Base-by-base conservation (phyloP, 192 early-diverging fungal genomes). In the Piromyces finnis region DNA sequence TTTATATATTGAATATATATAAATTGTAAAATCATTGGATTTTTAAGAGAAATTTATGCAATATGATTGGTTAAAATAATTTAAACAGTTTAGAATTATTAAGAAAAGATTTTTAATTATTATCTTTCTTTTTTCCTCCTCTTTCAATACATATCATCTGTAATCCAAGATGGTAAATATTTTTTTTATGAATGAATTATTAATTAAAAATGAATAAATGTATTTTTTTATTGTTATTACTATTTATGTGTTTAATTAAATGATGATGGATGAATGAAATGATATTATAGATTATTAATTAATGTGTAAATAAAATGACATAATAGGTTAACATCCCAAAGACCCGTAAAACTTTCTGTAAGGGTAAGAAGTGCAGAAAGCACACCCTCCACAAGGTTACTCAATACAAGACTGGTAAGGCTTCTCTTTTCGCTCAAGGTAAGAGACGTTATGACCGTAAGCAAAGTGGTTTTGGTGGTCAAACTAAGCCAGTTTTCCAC, bases 401-500 rank as follows among this genome's bases (percentile, higher is more conserved):
- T 84, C 97, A 99, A 90, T 98, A 99, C 96, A 99, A 98, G 95
- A 95, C 94, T 81, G 97, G 97, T 83, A 98, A 99, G 93, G 96
- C 93, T 84, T 99, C 97, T 82, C 91, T 97, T 84, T 99, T 96
- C 86, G 96, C 95, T 84, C 97, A 99, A 92, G 97, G 97, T 98
- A 93, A 94, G 89, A 91, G 93, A 87, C 93, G 93, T 93, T 94
- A 97, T 91, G 95, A 96, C 89, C 92, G 96, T 85, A 99, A 99
- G 92, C 97, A 98, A 89, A 92, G 92, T 82, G 98, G 98, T 90
- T 98, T 93, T 90, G 98, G 98, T 95, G 98, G 98, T 92, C 98
- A 99, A 91, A 98, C 96, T 89, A 99, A 99, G 94, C 98, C 96
- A 86, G 94, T 98, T 85, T 99, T 99, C 95, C 96, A 98, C 94